A percentile compares a stretch with the other conserved stretches of the same genome.
Conservation (phyloP, 164 flowering plant genomes). For the Dillenia turbinata region DNA sequence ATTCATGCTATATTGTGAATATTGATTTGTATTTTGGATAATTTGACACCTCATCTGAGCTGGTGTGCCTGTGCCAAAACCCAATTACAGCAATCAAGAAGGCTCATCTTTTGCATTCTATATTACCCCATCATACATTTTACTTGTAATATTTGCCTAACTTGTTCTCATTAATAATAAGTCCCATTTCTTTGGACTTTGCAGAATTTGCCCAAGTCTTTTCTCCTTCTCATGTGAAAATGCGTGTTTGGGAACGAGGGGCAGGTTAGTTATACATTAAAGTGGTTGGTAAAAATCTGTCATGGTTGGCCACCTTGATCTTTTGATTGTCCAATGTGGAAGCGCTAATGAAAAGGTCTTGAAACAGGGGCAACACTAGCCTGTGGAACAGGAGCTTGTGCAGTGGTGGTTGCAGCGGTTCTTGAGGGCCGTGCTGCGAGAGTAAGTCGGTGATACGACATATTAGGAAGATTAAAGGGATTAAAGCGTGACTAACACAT, state of each 20-base stretch:
- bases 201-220: conserved; percentile 94
- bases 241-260: conserved; percentile 99
- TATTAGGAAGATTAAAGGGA: not conserved
- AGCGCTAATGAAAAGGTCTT: not conserved
- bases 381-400: conserved; percentile 99
- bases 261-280: conserved; percentile 54
- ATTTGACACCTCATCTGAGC: too few species aligned
- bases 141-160: too few species aligned
- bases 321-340: conserved; percentile 1
- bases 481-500: not conserved
- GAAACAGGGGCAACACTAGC: conserved; percentile 90
- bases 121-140: too few species aligned
- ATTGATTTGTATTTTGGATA: too few species aligned
- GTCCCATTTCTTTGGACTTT: conserved; percentile 12
- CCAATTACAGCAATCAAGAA: too few species aligned
- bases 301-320: too few species aligned
- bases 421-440: conserved; percentile 86
- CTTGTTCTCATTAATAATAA: not conserved
- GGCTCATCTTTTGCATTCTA: too few species aligned
- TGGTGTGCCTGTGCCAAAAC: too few species aligned
- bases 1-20: too few species aligned
- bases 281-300: not conserved
- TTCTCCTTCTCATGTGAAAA: conserved; percentile 81
- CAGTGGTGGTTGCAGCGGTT: conserved; percentile 91
- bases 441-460: conserved; percentile 39